phyloP scores from a whole-genome alignment of 1,139 yeast genomes.

The Pichiaceae sp. region DNA sequence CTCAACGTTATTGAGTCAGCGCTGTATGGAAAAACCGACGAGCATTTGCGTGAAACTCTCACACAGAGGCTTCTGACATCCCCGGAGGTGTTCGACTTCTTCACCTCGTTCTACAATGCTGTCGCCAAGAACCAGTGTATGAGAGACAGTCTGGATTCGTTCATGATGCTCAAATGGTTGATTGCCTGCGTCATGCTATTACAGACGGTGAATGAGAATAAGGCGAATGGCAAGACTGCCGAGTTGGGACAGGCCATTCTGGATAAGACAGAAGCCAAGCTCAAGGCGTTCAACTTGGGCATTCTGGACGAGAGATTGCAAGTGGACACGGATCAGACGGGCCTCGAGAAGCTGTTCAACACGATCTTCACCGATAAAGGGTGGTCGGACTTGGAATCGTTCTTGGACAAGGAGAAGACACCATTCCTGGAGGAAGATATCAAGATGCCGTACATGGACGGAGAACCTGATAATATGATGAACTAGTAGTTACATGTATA shows the following conservation, averaged over 20 bases:
- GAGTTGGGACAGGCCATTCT: neutral
- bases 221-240: neutral
- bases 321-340: neutral
- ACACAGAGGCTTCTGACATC: neutral
- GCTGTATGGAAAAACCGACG: neutral
- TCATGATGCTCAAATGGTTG: neutral
- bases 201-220: neutral
- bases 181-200: neutral
- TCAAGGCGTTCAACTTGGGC: neutral
- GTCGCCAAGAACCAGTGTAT: neutral
- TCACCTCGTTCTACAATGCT: neutral
- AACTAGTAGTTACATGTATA: neutral
- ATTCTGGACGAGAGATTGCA: neutral
- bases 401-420: too few species aligned
- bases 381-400: neutral
- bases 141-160: constrained; percentile 1
- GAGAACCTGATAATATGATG: neutral
- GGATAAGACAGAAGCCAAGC: neutral
- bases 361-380: neutral
- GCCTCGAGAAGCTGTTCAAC: neutral
- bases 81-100: neutral
- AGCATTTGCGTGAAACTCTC: neutral
- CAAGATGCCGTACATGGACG: neutral
- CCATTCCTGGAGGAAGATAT: too few species aligned
- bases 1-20: neutral